Base-by-base conservation (phyloP, 306 rosid genomes). In the Gastrolobium villosum region DNA sequence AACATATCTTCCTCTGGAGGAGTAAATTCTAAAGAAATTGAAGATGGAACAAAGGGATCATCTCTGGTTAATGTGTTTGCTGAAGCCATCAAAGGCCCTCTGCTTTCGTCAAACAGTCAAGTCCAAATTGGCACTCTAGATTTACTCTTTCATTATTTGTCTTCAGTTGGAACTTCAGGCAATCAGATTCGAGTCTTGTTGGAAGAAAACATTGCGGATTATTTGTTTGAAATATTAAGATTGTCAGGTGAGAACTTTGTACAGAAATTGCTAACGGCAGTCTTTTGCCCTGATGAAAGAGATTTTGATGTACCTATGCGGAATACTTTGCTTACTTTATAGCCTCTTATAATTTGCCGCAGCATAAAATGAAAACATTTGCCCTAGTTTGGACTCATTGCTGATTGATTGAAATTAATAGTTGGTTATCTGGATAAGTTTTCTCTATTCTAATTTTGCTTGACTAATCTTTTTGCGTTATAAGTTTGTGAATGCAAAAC, bases 11-110 rank as follows among this genome's bases (percentile, higher is more conserved):
- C 72, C 35, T 70, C 61, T 43, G 90, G 83, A 69, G 88, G 77
- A 59, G 86, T 78, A 79, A 81, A 79, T 78, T 72, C 57, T 34
- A 64, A 65, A 56, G 85, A 70, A 62, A 63, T 71, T 40, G 88
- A 85, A 14, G 89, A 82, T 63, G 86, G 77, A 72, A 63, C 61
- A 61, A 86, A 84, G 56, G 89, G 63, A 53, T 75, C 83, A 66
- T 72, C 86, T 79, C 88, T 92, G 77, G 85, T 79, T 81, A 63
- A 77, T 67, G 82, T 87, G 79, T 91, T 95, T 61, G 88, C 94
- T 6, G 99, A 95, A 84, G 99, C 99, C 80, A 88, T 95, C 81
- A 92, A 95, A 79, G 97, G 98, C 30, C 97, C 99, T 56, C 83
- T 95, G 50, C 95, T 95, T 77, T 91, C 99, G 6, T 87, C 96